phyloP scores from a whole-genome alignment of 1,139 yeast species.

The Kazachstania sp. region DNA sequence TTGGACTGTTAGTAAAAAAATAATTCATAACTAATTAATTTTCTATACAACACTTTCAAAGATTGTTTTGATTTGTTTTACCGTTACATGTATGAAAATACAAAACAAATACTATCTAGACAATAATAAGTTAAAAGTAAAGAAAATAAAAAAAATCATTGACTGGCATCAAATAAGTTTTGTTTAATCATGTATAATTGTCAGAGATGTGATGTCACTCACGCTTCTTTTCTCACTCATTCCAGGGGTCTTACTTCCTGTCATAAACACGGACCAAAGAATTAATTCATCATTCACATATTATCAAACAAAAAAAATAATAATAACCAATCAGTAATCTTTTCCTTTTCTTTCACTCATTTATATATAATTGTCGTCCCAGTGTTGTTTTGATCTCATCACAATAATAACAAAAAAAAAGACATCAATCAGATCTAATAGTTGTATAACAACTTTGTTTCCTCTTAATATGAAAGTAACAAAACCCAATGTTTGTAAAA shows the following conservation, averaged over 20 bases:
- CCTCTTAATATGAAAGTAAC: neutral
- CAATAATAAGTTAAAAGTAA: neutral
- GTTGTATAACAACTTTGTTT: too few relatives aligned
- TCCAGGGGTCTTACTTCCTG: constrained; percentile 20
- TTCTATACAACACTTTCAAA: too few relatives aligned
- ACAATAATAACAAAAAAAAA: neutral
- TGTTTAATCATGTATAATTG: neutral
- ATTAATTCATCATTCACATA: constrained; percentile 13
- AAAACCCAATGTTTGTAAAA: neutral
- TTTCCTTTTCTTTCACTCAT: neutral
- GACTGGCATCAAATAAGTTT: too few relatives aligned
- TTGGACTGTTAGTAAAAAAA: too few relatives aligned
- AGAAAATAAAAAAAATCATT: neutral
- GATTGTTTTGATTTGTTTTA: too few relatives aligned
- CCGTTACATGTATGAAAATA: too few relatives aligned
- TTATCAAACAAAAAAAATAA: neutral
- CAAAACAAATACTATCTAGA: neutral
- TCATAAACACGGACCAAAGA: constrained; percentile 20
- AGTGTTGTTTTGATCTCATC: too few relatives aligned
- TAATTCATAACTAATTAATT: too few relatives aligned
- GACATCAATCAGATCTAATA: neutral
- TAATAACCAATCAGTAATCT: neutral
- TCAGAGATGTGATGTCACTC: constrained; percentile 10
- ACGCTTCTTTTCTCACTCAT: constrained; percentile 15
- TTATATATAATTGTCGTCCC: too few relatives aligned